Evolutionary conservation across 2,329 filamentous ascomycete genomes (phyloP), one percentile per base, ranked within the genome.

Genomic region (Ciborinia camelliae): DNA sequence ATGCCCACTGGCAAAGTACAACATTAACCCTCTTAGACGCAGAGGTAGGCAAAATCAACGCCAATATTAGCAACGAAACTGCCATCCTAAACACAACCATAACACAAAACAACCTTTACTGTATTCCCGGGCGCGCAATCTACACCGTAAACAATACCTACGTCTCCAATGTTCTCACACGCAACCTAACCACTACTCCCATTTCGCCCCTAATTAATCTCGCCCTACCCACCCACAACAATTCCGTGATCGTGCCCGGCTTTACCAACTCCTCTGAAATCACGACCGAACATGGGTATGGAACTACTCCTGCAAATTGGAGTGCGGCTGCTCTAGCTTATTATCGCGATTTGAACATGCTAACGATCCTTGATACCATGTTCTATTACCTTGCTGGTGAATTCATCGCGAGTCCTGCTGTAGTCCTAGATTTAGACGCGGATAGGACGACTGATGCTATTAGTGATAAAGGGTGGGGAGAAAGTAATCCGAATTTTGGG

Each of bases 221-320:
- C 9, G 47, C 30, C 8, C 51, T 58, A 14, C 12, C 14, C 8
- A 66, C 63, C 0, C 52, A 67, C 9, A 47, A 67, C 35, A 51
- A 52, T 15, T 20, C 45, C 3, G 43, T 70, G 3, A 18, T 58
- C 1, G 69, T 71, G 3, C 66, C 69, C 1, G 64, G 63, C 1
- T 65, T 69, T 26, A 15, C n/a, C 14, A 6, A 35, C 6, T 8
- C 9, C 14, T 41, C 18, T 14, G 45, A 7, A 14, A 41, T 50
- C 39, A 18, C 20, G 2, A n/a, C n/a, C 15, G 55, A 20, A 10
- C 43, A 51, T 10, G 64, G 10, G 5, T 60, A 20, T 15, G 57
- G 68, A 4, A 68, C 62, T 10, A 23, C 4, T 6, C 66, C 68
- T 3, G 69, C 67, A 32, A 67, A 70, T 20, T 71, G 70, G 69